A percentile compares a stretch with the other conserved stretches of the same genome.
These are phyloP conservation scores for Monilinia aucupariae DNA, from an alignment of 2,329 filamentous ascomycete species.

Conservation along the genomic window DNA sequence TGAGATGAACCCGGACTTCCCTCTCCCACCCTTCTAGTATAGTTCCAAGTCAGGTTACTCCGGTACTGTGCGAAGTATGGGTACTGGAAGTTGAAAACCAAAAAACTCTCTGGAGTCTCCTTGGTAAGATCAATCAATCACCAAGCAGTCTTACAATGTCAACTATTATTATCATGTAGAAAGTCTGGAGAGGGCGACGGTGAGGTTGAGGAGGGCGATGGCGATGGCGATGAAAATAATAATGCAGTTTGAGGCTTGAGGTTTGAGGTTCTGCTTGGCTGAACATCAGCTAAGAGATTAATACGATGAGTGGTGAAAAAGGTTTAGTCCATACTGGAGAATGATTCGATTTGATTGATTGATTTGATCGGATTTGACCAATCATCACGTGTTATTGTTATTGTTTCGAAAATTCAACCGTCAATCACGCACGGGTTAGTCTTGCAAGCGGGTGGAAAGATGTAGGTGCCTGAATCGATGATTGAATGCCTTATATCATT, in stretches of 20 bases:
- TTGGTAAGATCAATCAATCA: too few species aligned
- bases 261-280: not conserved
- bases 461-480: not conserved
- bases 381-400: too few species aligned
- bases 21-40: not conserved
- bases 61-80: too few species aligned
- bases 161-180: not conserved
- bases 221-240: too few species aligned
- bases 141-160: too few species aligned
- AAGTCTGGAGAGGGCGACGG: not conserved
- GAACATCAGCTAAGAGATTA: not conserved
- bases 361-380: not conserved
- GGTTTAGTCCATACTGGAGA: too few species aligned
- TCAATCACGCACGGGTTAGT: not conserved
- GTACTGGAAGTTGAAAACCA: too few species aligned
- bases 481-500: not conserved
- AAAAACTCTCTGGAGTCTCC: too few species aligned
- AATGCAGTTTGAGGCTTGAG: not conserved
- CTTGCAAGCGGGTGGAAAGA: not conserved
- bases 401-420: too few species aligned
- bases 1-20: not conserved
- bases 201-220: not conserved
- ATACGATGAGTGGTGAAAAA: too few species aligned
- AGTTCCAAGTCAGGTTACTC: too few species aligned
- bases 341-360: too few species aligned